Evolutionary conservation across 805 yeast species (phyloP), one percentile per base, ranked within the genome.

Genomic region (Jamesozyma gamospora): DNA sequence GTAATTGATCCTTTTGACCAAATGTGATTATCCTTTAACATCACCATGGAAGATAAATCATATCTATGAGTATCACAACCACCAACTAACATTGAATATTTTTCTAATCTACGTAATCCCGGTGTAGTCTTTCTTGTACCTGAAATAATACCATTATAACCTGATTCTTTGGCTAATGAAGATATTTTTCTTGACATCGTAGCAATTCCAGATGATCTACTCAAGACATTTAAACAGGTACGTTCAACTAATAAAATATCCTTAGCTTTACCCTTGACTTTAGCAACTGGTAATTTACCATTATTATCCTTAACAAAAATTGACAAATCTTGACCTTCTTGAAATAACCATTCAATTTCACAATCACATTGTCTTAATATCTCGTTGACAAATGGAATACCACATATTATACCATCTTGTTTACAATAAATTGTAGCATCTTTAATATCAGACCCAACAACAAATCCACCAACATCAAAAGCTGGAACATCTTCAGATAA

Each of bases 51-150:
- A 34, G 92, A 79, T 41, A 88, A 72, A 57, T 90, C 96, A 56
- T 85, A 85, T 47, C 97, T 71, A 60, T 88, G 97, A 40, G 92
- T 73, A 56, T 88, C 97, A 41, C 85, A 82, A 3, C 96, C 96
- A 26, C 96, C 97, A 9, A 88, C 94, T 26, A 85, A 65, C 97
- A 88, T 90, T 18, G 95, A 81, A 63, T 88, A 88, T 59, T 88
- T 88, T 57, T 88, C 97, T 42, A 90, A 64, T 32, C 79, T 67
- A 53, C 97, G 75, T 46, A 88, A 71, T 0, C 97, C 97, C 0
- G 97, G 97, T 0, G 97, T 90, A n/a, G 96, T 90, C 63, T 88
- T 88, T 56, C 97, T 74, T 1, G 97, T 88, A 6, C 96, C 97
- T 0, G 97, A 96, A 56, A 88, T 86, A 18, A 80, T 71, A 0